Evolutionary conservation across 164 flowering plant species (phyloP).

Genomic region (Nymphaea thermarum): DNA sequence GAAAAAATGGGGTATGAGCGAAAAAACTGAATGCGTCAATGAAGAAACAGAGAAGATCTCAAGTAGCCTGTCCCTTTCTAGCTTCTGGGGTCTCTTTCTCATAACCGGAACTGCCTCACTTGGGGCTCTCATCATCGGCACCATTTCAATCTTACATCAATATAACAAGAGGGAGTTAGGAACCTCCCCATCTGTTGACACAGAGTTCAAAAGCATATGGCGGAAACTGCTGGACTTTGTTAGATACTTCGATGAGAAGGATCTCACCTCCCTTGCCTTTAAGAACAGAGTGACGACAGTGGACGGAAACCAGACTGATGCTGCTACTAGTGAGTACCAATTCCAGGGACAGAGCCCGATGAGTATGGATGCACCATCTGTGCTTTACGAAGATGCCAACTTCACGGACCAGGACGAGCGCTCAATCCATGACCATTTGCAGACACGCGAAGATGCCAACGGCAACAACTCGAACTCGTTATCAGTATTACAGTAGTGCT

Average conservation of each 20-base stretch:
- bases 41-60: neutral
- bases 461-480: too few species aligned
- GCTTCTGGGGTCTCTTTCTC: conserved; percentile 7
- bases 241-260: neutral
- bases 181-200: too few species aligned
- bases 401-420: neutral
- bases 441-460: neutral
- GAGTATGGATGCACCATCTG: neutral
- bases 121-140: neutral
- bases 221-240: neutral
- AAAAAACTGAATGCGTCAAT: neutral
- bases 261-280: neutral
- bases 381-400: neutral
- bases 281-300: neutral
- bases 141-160: neutral
- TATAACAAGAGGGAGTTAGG: neutral
- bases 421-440: neutral
- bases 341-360: neutral
- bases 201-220: neutral
- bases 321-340: neutral
- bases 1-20: neutral
- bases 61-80: conserved; percentile 2
- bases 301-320: neutral
- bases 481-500: too few species aligned
- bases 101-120: conserved; percentile 3